phyloP scores from a whole-genome alignment of 169 alveolate species.

The Plasmodium knowlesi region DNA sequence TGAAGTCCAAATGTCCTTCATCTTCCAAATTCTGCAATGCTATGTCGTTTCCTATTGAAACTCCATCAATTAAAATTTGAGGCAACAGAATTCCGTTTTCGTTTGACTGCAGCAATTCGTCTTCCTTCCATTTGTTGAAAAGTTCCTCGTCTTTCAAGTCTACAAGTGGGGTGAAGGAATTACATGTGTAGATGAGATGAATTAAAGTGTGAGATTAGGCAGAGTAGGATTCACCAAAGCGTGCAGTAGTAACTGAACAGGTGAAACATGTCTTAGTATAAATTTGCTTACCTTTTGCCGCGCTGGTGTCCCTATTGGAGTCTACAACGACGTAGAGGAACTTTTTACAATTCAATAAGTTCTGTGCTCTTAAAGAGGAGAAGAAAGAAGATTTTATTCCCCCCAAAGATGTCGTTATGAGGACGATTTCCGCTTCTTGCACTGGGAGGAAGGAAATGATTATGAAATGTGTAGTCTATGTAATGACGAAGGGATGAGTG shows the following conservation, averaged over 20 bases:
- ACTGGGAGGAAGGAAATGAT: constrained; percentile 15
- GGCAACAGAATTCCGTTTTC: constrained; percentile 83
- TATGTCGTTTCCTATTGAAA: constrained; percentile 85
- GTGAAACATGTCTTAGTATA: not conserved
- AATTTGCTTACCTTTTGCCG: constrained; percentile 84
- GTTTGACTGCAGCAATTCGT: constrained; percentile 80
- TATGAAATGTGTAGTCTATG: not conserved
- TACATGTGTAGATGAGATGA: not conserved
- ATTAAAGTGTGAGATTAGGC: not conserved
- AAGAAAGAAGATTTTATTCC: constrained; percentile 87
- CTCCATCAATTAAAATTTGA: constrained; percentile 89
- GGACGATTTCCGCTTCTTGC: constrained; percentile 87
- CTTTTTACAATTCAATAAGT: constrained; percentile 90
- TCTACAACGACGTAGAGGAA: constrained; percentile 88
- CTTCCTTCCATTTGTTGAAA: constrained; percentile 85
- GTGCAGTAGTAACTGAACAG: not conserved
- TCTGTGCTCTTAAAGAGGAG: constrained; percentile 87
- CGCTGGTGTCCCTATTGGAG: constrained; percentile 88
- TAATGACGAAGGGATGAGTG: not conserved
- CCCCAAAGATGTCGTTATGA: constrained; percentile 88
- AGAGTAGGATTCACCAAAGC: not conserved
- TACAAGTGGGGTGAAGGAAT: not conserved
- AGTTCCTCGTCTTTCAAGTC: constrained; percentile 86
- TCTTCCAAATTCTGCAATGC: constrained; percentile 90
- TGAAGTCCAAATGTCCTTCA: constrained; percentile 88